Conservation (phyloP, 169 alveolate species). For the Plasmodium cynomolgi region DNA sequence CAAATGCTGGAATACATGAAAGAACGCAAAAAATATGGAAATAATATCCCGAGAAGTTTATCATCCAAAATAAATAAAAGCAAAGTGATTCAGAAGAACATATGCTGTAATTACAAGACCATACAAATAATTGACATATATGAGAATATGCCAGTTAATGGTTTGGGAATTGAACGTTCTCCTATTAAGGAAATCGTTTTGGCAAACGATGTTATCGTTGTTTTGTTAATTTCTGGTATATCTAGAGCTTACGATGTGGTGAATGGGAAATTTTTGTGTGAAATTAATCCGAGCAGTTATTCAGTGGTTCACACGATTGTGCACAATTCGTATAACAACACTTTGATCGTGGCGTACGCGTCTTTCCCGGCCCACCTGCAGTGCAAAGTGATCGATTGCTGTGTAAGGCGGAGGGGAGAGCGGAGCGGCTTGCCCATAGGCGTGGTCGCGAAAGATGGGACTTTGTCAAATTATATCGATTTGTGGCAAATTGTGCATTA, state of each 20-base stretch:
- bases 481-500: background rate
- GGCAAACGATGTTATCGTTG: conserved; percentile 80
- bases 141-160: conserved; percentile 76
- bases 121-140: conserved; percentile 76
- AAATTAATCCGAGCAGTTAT: conserved; percentile 33
- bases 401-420: conserved; percentile 44
- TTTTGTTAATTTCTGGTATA: conserved; percentile 79
- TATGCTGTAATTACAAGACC: conserved; percentile 33
- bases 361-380: conserved; percentile 84
- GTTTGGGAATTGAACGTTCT: conserved; percentile 73
- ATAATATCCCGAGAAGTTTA: conserved; percentile 45
- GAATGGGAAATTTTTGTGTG: conserved; percentile 5
- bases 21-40: conserved; percentile 70
- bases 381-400: conserved; percentile 80
- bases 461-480: background rate
- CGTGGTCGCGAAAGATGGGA: background rate
- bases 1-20: conserved; percentile 70
- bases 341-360: conserved; percentile 84
- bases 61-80: conserved; percentile 70
- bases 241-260: conserved; percentile 82
- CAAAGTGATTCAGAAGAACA: conserved; percentile 41
- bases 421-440: background rate
- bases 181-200: conserved; percentile 82
- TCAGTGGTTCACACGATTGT: conserved; percentile 84
- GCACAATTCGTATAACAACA: conserved; percentile 79